These are phyloP conservation scores for Arxiozyma slooffiae DNA, from an alignment of 1,139 yeast species.

Conservation along the genomic window DNA sequence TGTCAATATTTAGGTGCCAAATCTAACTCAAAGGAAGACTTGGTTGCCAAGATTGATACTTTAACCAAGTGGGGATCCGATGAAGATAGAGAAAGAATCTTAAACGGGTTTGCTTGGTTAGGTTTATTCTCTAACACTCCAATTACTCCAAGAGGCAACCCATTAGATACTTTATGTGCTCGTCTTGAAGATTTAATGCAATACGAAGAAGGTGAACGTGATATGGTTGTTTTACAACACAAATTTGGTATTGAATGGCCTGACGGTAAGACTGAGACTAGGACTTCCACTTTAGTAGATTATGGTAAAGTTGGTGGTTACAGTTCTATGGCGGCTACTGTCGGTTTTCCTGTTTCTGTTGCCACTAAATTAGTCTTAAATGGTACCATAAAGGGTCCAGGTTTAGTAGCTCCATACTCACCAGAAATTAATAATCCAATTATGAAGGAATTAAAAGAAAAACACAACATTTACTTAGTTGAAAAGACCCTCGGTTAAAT, in stretches of 20 bases:
- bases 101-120: slow-evolving; percentile 87
- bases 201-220: slow-evolving; percentile 91
- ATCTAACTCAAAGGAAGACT: slow-evolving; percentile 60
- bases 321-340: slow-evolving; percentile 97
- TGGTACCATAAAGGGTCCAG: slow-evolving; percentile 71
- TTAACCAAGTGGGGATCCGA: slow-evolving; percentile 74
- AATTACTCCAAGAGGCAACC: slow-evolving; percentile 84
- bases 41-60: slow-evolving; percentile 62
- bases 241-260: slow-evolving; percentile 96
- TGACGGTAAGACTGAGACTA: slow-evolving; percentile 78
- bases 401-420: slow-evolving; percentile 87
- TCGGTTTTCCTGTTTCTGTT: slow-evolving; percentile 97
- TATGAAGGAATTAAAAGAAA: slow-evolving; percentile 83
- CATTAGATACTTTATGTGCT: slow-evolving; percentile 93
- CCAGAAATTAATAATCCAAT: slow-evolving; percentile 84
- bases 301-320: slow-evolving; percentile 93
- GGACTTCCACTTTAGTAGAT: slow-evolving; percentile 92
- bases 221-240: slow-evolving; percentile 90
- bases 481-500: slow-evolving; percentile 57
- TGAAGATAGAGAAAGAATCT: slow-evolving; percentile 76
- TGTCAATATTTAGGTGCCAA: slow-evolving; percentile 65
- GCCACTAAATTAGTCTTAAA: slow-evolving; percentile 80
- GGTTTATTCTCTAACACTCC: slow-evolving; percentile 73
- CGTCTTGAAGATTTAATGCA: slow-evolving; percentile 93
- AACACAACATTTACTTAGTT: slow-evolving; percentile 74